phyloP scores from a whole-genome alignment of 768 basidiomycete species.

The Tylopilus balloui region DNA sequence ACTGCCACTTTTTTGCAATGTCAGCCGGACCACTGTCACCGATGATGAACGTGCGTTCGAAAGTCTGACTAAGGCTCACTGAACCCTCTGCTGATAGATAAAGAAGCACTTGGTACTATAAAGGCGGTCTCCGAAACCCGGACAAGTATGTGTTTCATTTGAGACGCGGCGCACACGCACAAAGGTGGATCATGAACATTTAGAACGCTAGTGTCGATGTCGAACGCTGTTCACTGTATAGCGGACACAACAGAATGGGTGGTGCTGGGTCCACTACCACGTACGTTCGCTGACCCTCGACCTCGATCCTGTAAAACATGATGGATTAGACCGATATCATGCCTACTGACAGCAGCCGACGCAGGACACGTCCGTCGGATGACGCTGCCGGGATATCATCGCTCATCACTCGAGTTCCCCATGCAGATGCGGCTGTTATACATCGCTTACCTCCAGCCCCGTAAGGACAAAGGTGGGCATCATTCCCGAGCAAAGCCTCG shows the following conservation, averaged over 20 bases:
- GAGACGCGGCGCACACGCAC: background rate
- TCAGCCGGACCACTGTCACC: background rate
- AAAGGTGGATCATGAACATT: background rate
- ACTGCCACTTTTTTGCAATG: background rate
- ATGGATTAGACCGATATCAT: constrained; percentile 64
- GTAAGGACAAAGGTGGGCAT: constrained; percentile 45
- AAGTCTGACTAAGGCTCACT: background rate
- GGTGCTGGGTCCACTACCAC: constrained; percentile 1
- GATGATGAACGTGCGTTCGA: background rate
- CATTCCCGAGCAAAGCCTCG: constrained; percentile 53
- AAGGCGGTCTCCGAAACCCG: background rate
- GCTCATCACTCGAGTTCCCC: too few relatives aligned
- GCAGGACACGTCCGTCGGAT: constrained; percentile 46
- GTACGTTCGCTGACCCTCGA: background rate
- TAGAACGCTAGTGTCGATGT: background rate
- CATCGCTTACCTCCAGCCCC: background rate
- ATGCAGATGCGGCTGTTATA: constrained; percentile 28
- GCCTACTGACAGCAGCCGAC: constrained; percentile 77
- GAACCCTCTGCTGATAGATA: background rate
- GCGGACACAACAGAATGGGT: background rate
- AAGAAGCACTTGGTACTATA: background rate
- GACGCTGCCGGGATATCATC: constrained; percentile 15
- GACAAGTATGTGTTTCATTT: background rate
- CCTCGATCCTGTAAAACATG: constrained; percentile 41
- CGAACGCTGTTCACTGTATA: background rate